Evolutionary conservation across 805 yeast genomes (phyloP).

Genomic region (Wickerhamiella sergipiensis): DNA sequence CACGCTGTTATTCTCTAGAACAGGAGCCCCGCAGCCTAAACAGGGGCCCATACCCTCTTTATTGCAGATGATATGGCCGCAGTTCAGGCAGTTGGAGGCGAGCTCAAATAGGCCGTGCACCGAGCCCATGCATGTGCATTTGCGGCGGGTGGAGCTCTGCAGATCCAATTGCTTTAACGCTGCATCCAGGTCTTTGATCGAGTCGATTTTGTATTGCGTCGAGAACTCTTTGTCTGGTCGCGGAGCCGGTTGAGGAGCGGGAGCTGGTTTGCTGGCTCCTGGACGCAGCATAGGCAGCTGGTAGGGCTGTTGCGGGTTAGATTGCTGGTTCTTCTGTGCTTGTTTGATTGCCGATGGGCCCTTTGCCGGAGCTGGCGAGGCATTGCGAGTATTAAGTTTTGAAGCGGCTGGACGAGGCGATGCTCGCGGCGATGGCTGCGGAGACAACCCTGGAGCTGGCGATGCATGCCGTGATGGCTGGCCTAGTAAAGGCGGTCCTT

Average conservation of each 20-base stretch:
- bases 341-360: background rate
- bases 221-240: conserved; percentile 2
- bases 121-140: conserved; percentile 75
- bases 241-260: background rate
- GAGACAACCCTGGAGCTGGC: background rate
- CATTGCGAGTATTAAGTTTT: background rate
- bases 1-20: conserved; percentile 52
- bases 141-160: conserved; percentile 22
- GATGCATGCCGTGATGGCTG: background rate
- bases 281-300: background rate
- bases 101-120: conserved; percentile 78
- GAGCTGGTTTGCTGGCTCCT: background rate
- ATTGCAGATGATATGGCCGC: conserved; percentile 87
- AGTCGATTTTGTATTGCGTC: conserved; percentile 33
- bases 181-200: conserved; percentile 51
- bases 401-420: background rate
- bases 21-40: conserved; percentile 58
- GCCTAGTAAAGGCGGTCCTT: background rate
- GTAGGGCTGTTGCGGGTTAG: background rate
- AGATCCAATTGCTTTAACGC: conserved; percentile 42
- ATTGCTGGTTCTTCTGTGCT: background rate
- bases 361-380: background rate
- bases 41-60: conserved; percentile 89
- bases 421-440: background rate
- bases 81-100: conserved; percentile 85